Percentiles rank a stretch among this genome's conserved stretches.
Conservation (phyloP, 352 stramenopile genomes). For the Pythium biforme region DNA sequence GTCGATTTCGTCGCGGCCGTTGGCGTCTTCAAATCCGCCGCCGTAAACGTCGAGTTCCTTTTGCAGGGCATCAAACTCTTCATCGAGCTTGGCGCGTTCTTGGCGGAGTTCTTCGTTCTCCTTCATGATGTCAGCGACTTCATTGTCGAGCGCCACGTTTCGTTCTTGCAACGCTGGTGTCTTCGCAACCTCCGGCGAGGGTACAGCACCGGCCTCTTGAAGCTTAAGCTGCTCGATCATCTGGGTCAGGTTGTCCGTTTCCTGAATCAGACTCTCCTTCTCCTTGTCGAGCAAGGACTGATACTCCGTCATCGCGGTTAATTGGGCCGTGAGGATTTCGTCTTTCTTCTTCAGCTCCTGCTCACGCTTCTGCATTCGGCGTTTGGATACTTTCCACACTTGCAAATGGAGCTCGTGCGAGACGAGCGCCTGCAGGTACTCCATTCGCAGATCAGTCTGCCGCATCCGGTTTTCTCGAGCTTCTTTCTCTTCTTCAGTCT, state of each 20-base stretch:
- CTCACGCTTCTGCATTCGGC: slow-evolving; percentile 45
- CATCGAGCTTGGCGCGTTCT: slow-evolving; percentile 49
- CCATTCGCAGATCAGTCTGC: slow-evolving; percentile 64
- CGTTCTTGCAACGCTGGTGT: slow-evolving; percentile 51
- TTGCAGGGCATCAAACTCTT: slow-evolving; percentile 53
- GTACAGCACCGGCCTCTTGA: slow-evolving; percentile 52
- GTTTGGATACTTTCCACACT: slow-evolving; percentile 64
- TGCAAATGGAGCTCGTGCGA: slow-evolving; percentile 75
- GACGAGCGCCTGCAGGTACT: slow-evolving; percentile 79
- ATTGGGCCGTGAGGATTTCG: slow-evolving; percentile 45
- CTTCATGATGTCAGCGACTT: slow-evolving; percentile 66
- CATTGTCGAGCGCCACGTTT: slow-evolving; percentile 60
- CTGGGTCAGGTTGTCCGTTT: slow-evolving; percentile 49
- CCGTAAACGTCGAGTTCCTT: slow-evolving; percentile 61
- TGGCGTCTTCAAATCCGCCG: slow-evolving; percentile 55
- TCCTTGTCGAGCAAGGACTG: slow-evolving; percentile 57
- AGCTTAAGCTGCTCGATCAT: slow-evolving; percentile 62
- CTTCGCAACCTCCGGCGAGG: slow-evolving; percentile 63
- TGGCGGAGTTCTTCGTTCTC: slow-evolving; percentile 70
- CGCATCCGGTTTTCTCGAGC: slow-evolving; percentile 48
- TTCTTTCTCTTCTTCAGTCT: slow-evolving; percentile 74
- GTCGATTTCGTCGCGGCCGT: slow-evolving; percentile 47
- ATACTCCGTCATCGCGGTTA: slow-evolving; percentile 46
- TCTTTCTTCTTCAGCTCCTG: slow-evolving; percentile 58
- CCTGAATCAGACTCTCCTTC: slow-evolving; percentile 49